These are phyloP conservation scores for Gyromitra esculenta DNA, from an alignment of 2,329 filamentous ascomycete species.

Conservation along the genomic window DNA sequence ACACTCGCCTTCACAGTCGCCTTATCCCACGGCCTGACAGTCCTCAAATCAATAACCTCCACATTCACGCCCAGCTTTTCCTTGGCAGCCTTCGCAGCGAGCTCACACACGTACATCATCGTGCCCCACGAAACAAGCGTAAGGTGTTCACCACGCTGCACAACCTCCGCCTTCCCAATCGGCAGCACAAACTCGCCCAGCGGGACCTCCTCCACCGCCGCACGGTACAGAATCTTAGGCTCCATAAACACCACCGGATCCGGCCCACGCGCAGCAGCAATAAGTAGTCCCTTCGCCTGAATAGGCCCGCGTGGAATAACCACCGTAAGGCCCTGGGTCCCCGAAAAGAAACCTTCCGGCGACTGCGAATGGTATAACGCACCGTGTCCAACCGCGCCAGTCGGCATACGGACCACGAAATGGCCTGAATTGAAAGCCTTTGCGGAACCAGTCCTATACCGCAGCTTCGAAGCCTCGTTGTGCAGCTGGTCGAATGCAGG, in stretches of 20 bases:
- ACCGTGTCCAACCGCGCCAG: slow-evolving; percentile 87
- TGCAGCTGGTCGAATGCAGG: slow-evolving; percentile 94
- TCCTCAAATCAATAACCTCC: slow-evolving; percentile 87
- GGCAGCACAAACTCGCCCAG: slow-evolving; percentile 82
- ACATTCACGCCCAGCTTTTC: slow-evolving; percentile 78
- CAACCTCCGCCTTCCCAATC: slow-evolving; percentile 82
- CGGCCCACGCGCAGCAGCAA: slow-evolving; percentile 76
- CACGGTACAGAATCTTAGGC: slow-evolving; percentile 90
- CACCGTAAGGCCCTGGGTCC: slow-evolving; percentile 84
- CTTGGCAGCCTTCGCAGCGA: slow-evolving; percentile 78
- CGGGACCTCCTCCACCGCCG: slow-evolving; percentile 90
- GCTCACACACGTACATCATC: slow-evolving; percentile 82
- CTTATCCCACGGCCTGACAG: slow-evolving; percentile 91
- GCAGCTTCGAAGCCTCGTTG: slow-evolving; percentile 89
- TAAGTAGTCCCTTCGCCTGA: slow-evolving; percentile 87
- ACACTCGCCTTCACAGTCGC: slow-evolving; percentile 82
- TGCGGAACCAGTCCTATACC: slow-evolving; percentile 76
- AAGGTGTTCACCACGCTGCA: slow-evolving; percentile 81
- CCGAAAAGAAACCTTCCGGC: slow-evolving; percentile 86
- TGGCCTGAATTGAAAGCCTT: slow-evolving; percentile 70
- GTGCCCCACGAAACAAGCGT: slow-evolving; percentile 91
- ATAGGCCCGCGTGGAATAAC: slow-evolving; percentile 85
- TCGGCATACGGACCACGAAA: slow-evolving; percentile 88
- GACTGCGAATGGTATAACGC: slow-evolving; percentile 89
- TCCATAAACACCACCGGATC: slow-evolving; percentile 95